phyloP scores from a whole-genome alignment of 345 rosid genomes.

The Camelina hispida region DNA sequence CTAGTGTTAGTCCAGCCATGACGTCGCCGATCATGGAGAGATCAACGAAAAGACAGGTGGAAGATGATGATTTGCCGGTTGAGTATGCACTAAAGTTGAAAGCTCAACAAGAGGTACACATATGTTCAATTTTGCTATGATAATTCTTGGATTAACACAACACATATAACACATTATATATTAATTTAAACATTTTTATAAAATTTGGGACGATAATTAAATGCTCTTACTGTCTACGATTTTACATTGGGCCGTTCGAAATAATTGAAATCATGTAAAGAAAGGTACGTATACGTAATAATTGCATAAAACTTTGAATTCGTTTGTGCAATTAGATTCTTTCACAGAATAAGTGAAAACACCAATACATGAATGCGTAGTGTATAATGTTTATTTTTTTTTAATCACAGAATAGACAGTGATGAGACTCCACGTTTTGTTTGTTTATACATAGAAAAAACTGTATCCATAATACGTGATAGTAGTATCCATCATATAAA shows the following conservation, averaged over 20 bases:
- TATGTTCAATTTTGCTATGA: not conserved
- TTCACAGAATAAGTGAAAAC: conserved; percentile 20
- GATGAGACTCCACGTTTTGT: conserved; percentile 27
- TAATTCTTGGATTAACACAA: not conserved
- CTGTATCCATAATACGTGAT: not conserved
- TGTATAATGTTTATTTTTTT: not conserved
- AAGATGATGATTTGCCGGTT: conserved; percentile 47
- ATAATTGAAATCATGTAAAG: conserved; percentile 16
- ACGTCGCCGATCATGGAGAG: conserved; percentile 64
- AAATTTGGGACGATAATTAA: not conserved
- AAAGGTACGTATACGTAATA: conserved; percentile 5
- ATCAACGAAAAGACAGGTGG: conserved; percentile 47
- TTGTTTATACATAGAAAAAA: conserved; percentile 6
- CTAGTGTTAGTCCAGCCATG: conserved; percentile 54
- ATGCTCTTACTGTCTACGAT: not conserved
- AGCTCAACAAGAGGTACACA: conserved; percentile 47
- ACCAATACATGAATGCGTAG: not conserved
- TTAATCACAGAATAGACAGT: conserved; percentile 3
- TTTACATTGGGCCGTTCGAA: not conserved
- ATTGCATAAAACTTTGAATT: conserved; percentile 22
- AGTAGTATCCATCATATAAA: not conserved
- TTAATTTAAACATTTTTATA: too few species aligned
- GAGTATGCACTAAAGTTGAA: conserved; percentile 45
- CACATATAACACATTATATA: too few species aligned
- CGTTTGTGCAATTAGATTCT: conserved; percentile 1